Conservation (phyloP, 768 basidiomycete species). For the Pleurotus sapidus region DNA sequence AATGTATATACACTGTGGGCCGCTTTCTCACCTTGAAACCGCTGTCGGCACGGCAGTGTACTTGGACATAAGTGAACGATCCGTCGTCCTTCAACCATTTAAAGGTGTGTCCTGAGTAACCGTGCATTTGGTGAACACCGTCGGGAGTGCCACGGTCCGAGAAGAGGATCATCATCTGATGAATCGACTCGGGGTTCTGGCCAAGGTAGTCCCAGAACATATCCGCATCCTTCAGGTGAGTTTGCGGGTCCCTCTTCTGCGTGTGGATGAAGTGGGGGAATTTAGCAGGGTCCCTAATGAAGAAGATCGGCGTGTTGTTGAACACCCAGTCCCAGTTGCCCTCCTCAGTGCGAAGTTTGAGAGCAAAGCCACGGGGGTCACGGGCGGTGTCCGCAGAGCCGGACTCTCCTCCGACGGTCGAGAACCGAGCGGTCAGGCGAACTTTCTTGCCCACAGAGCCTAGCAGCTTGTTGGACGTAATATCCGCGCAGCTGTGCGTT, state of each 20-base stretch:
- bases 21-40: slow-evolving; percentile 67
- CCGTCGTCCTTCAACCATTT: slow-evolving; percentile 86
- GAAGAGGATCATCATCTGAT: slow-evolving; percentile 87
- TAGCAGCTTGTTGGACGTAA: slow-evolving; percentile 54
- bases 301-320: slow-evolving; percentile 93
- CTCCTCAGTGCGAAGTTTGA: slow-evolving; percentile 86
- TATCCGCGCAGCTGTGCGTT: slow-evolving; percentile 81
- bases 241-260: slow-evolving; percentile 88
- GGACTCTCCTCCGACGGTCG: slow-evolving; percentile 86
- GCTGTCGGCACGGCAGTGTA: slow-evolving; percentile 74
- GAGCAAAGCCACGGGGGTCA: slow-evolving; percentile 90
- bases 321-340: slow-evolving; percentile 93
- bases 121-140: slow-evolving; percentile 85
- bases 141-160: slow-evolving; percentile 95
- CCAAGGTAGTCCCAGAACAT: slow-evolving; percentile 91
- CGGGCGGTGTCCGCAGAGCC: slow-evolving; percentile 92
- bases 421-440: slow-evolving; percentile 81
- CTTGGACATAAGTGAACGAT: slow-evolving; percentile 81
- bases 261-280: slow-evolving; percentile 97
- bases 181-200: slow-evolving; percentile 86
- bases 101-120: slow-evolving; percentile 91
- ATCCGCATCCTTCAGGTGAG: slow-evolving; percentile 85
- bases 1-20: background rate
- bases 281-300: slow-evolving; percentile 82
- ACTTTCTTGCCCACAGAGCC: slow-evolving; percentile 61